Conservation (phyloP, 2,329 filamentous ascomycete genomes). For the Claviceps monticola region DNA sequence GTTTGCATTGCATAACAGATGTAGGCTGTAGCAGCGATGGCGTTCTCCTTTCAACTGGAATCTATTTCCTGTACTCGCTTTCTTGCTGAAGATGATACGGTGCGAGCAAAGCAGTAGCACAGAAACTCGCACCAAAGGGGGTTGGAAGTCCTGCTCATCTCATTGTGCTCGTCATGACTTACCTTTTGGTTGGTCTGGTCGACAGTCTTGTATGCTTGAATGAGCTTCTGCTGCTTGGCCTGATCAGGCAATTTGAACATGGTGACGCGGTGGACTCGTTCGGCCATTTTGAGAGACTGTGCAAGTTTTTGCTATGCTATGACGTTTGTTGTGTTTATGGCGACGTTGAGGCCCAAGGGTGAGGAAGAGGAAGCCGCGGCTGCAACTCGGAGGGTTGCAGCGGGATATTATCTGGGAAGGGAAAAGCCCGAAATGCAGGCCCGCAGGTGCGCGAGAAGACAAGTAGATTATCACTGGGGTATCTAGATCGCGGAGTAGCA, state of each 20-base stretch:
- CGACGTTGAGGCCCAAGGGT: not conserved
- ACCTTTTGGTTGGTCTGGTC: constrained; percentile 29
- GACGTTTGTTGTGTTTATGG: not conserved
- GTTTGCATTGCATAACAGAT: not conserved
- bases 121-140: not conserved
- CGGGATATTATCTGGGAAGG: no score
- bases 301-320: not conserved
- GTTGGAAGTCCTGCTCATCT: not conserved
- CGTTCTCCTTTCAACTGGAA: not conserved
- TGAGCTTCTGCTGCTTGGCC: constrained; percentile 28
- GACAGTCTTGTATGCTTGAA: constrained; percentile 31
- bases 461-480: no score
- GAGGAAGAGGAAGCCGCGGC: not conserved
- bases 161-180: constrained; percentile 2
- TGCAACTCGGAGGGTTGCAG: no score
- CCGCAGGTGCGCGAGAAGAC: no score
- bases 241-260: constrained; percentile 38
- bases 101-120: not conserved
- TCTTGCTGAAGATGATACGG: not conserved
- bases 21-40: not conserved
- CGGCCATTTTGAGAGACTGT: constrained; percentile 18
- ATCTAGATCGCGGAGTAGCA: no score
- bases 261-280: constrained; percentile 33
- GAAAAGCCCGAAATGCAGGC: no score
- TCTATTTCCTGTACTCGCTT: not conserved